Conservation (phyloP, 2,329 filamentous ascomycete species). For the Diaporthe velutina region DNA sequence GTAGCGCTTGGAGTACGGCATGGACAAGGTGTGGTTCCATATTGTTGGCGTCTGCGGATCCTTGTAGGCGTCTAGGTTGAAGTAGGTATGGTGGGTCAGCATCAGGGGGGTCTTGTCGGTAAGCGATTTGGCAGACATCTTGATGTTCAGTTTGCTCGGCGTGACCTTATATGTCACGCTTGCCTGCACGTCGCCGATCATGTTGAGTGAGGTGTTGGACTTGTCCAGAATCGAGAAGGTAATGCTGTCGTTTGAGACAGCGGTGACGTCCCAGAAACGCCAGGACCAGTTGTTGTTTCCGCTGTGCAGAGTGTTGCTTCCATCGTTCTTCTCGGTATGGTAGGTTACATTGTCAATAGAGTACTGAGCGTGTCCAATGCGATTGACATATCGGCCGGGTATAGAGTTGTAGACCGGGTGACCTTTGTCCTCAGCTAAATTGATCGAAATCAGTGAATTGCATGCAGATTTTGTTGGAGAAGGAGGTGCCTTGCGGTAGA, state of each 20-base stretch:
- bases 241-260: slow-evolving; percentile 67
- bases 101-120: slow-evolving; percentile 67
- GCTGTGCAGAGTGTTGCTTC: slow-evolving; percentile 68
- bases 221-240: slow-evolving; percentile 75
- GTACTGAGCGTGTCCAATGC: slow-evolving; percentile 71
- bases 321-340: slow-evolving; percentile 67
- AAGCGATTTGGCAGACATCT: slow-evolving; percentile 69
- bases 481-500: slow-evolving; percentile 60
- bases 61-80: slow-evolving; percentile 76
- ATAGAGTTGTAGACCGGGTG: slow-evolving; percentile 74
- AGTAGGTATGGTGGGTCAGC: slow-evolving; percentile 76
- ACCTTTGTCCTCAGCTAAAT: slow-evolving; percentile 56
- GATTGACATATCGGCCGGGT: slow-evolving; percentile 74
- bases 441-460: neutral
- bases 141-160: slow-evolving; percentile 69
- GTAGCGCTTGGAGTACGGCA: slow-evolving; percentile 72
- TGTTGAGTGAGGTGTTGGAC: slow-evolving; percentile 68
- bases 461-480: neutral
- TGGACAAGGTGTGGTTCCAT: slow-evolving; percentile 72
- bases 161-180: slow-evolving; percentile 73
- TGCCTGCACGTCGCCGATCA: slow-evolving; percentile 71
- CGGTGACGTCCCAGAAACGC: slow-evolving; percentile 72
- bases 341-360: slow-evolving; percentile 66
- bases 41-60: slow-evolving; percentile 67
- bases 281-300: slow-evolving; percentile 73